Percentiles rank a stretch among this genome's conserved stretches.
Conservation (phyloP, 78 protist genomes). For the Protostelium mycophagum region DNA sequence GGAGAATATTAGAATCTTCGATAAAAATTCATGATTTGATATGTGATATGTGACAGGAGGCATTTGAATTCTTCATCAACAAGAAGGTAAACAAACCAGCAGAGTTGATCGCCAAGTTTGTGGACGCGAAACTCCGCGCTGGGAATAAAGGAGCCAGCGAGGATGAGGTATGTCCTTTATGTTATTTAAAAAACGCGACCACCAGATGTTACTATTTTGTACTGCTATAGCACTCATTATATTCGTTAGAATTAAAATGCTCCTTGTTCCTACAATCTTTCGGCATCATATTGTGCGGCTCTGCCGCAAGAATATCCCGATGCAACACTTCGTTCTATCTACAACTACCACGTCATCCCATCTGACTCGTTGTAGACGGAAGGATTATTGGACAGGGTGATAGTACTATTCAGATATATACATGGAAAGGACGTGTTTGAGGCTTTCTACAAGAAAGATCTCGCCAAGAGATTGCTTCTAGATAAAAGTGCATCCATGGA, state of each 20-base stretch:
- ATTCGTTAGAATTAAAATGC: too few relatives aligned
- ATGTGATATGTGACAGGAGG: slow-evolving; percentile 24
- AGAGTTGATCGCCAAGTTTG: slow-evolving; percentile 84
- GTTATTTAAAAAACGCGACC: neutral
- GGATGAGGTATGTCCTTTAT: slow-evolving; percentile 11
- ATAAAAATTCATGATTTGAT: too few relatives aligned
- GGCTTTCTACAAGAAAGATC: slow-evolving; percentile 93
- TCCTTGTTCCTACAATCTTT: too few relatives aligned
- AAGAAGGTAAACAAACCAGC: slow-evolving; percentile 68
- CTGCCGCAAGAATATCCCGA: too few relatives aligned
- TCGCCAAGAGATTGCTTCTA: slow-evolving; percentile 89
- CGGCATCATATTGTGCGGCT: too few relatives aligned
- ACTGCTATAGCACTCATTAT: too few relatives aligned
- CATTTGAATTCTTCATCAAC: slow-evolving; percentile 82
- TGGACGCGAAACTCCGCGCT: slow-evolving; percentile 68
- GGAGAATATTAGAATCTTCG: neutral
- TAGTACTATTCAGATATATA: slow-evolving; percentile 79
- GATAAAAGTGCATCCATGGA: slow-evolving; percentile 74
- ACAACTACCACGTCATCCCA: slow-evolving; percentile 5
- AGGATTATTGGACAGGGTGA: slow-evolving; percentile 27
- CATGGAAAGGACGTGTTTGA: slow-evolving; percentile 94
- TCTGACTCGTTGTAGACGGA: slow-evolving; percentile 16
- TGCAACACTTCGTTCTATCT: too few relatives aligned
- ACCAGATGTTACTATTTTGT: neutral
- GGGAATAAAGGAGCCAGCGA: slow-evolving; percentile 33